Evolutionary conservation across 768 basidiomycete species (phyloP), one percentile per base, ranked within the genome.

Genomic region (Termitomyces sp.): DNA sequence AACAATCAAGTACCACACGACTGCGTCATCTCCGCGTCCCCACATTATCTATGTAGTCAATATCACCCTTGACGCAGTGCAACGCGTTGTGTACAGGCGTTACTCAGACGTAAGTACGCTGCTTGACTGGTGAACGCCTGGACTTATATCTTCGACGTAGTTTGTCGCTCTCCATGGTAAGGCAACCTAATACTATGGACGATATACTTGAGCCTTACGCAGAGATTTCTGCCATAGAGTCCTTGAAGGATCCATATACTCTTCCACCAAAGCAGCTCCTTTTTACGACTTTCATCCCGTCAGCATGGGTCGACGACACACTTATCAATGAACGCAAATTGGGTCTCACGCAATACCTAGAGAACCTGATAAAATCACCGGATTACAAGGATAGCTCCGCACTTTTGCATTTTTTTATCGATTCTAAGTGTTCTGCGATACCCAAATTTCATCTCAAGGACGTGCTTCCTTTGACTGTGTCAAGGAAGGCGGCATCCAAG

Each of bases 231-330:
- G 18, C 1, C 4, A 42, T 42, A 42, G 40, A 42, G n/a, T 10
- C n/a, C n/a, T 66, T 81, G 28, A 68, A 70, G 45, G 75, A 79
- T 58, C 66, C 71, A 0, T 75, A 70, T 58, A 54, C 64, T 12
- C 74, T 84, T 10, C 81, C 83, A 12, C 79, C 81, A 4, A 82
- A 80, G 68, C 77, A 78, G n/a, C 69, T 77, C 22, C 66, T 83
- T 6, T 66, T 69, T n/a, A 80, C 77, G 9, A 73, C 72, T 1
- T 79, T 83, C 62, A 56, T 81, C 20, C 80, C 81, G 0, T 77
- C 76, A 2, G 78, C 79, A 2, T 83, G 83, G 81, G 70, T 78
- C 16, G 78, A 82, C 63, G 80, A 83, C 59, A 57, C 71, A 12
- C 76, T 83, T 38, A 80, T 84, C 53, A 66, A 73, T 0, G 80